These are phyloP conservation scores for Plantago elongata DNA, from an alignment of 257 asterid species.

Conservation along the genomic window DNA sequence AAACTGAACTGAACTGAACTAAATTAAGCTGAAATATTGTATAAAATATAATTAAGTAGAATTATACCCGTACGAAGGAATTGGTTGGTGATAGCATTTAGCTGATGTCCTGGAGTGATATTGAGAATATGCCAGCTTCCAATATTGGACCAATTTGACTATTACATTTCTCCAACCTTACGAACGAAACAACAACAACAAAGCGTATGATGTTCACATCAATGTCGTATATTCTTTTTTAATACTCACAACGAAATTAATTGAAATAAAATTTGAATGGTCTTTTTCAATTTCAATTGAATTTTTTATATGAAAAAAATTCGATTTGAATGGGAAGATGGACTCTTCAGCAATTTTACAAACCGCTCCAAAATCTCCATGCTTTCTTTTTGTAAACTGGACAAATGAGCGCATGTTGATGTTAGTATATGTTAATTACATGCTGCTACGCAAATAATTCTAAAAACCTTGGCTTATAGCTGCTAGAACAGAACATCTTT, in stretches of 20 bases:
- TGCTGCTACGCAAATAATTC: neutral
- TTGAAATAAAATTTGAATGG: too few relatives aligned
- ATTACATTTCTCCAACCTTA: conserved; percentile 5
- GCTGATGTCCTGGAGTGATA: neutral
- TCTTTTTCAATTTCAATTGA: too few relatives aligned
- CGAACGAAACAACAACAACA: neutral
- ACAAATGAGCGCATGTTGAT: neutral
- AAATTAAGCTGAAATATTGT: too few relatives aligned
- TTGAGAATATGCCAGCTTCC: conserved; percentile 5
- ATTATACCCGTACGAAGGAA: too few relatives aligned
- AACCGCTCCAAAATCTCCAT: conserved; percentile 1
- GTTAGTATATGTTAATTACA: neutral
- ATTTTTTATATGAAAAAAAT: too few relatives aligned
- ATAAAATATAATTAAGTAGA: too few relatives aligned
- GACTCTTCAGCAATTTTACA: too few relatives aligned
- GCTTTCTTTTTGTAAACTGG: neutral
- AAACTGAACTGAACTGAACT: too few relatives aligned
- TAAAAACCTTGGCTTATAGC: neutral
- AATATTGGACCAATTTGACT: conserved; percentile 3
- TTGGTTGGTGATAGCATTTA: neutral
- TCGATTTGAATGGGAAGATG: too few relatives aligned
- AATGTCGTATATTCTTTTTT: too few relatives aligned
- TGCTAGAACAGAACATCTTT: conserved; percentile 6
- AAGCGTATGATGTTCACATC: too few relatives aligned
- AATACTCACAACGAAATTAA: too few relatives aligned